Evolutionary conservation across 139 green algal species (phyloP), one percentile per base, ranked within the genome.

Genomic region (Microglena sp.): DNA sequence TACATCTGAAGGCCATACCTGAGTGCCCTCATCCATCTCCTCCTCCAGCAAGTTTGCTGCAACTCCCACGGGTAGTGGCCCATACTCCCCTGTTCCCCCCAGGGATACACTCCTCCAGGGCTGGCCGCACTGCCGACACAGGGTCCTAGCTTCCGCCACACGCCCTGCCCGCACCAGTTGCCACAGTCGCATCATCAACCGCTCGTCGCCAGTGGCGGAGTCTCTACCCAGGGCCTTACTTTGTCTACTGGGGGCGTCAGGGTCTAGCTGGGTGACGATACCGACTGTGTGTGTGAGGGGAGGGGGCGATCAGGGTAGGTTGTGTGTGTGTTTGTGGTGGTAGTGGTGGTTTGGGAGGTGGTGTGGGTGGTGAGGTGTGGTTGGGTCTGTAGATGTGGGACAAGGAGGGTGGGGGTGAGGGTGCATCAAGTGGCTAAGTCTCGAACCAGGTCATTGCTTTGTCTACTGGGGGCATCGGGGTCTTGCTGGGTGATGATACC

Each of bases 51-150:
- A 45, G 2, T 29, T 45, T 6, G 76, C 70, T 26, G 64, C 56
- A 5, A 64, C 60, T 11, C 86, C 87, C 28, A 93, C 71, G 6
- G 86, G 86, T 62, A 88, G 46, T 5, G 77, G 71, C 5, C 87
- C 87, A 45, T 55, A 75, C 5, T 28, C 59, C 21, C 86, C 84
- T 24, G 69, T 75, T 26, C 82, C 85, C 11, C 67, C 63, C 50
- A 94, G 68, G 6, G 78, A 81, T 8, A 79, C 73, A 22, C 77
- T 73, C 4, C 87, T 74, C 87, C 87, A 94, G 1, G 81, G 72
- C 76, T 92, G 82, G 0, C 86, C 86, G 26, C 62, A 74, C 0
- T 80, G 40, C 26, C 29, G n/a, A 53, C 81, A 90, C 50, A 87
- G 70, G 33, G 71, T 50, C 24, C 66, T 60, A 2, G 81, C 85